phyloP scores from a whole-genome alignment of 1,139 yeast genomes.

The Lodderomyces elongisporus region DNA sequence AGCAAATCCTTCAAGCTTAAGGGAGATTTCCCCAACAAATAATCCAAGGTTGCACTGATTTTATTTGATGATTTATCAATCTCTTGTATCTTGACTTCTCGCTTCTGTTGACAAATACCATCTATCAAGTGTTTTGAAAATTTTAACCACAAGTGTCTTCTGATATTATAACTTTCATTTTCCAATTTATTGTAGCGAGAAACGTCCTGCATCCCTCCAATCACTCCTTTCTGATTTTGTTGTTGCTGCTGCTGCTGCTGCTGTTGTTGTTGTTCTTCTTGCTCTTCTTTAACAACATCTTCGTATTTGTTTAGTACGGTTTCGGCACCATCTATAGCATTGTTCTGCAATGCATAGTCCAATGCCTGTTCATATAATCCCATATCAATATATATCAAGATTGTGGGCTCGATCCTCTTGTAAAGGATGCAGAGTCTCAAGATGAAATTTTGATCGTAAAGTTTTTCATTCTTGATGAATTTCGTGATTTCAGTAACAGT shows the following conservation, averaged over 20 bases:
- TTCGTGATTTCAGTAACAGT: slow-evolving; percentile 29
- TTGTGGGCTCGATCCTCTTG: slow-evolving; percentile 58
- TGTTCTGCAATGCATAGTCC: slow-evolving; percentile 59
- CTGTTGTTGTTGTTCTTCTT: slow-evolving; percentile 7
- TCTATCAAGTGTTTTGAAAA: slow-evolving; percentile 59
- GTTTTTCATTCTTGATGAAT: slow-evolving; percentile 21
- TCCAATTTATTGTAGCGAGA: slow-evolving; percentile 26
- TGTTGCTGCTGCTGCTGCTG: slow-evolving; percentile 9
- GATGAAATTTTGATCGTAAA: slow-evolving; percentile 68
- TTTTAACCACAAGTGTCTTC: slow-evolving; percentile 71
- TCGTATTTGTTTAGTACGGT: slow-evolving; percentile 33
- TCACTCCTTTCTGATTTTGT: slow-evolving; percentile 12
- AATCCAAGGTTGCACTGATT: slow-evolving; percentile 21
- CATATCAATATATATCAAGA: slow-evolving; percentile 59
- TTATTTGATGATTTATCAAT: slow-evolving; percentile 12
- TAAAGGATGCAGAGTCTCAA: slow-evolving; percentile 66
- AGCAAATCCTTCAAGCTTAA: slow-evolving; percentile 75
- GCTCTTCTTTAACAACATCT: slow-evolving; percentile 17
- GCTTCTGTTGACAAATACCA: slow-evolving; percentile 26
- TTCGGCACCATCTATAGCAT: slow-evolving; percentile 54
- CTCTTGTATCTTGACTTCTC: slow-evolving; percentile 17
- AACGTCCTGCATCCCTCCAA: too few relatives aligned
- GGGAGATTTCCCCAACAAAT: slow-evolving; percentile 18
- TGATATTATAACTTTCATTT: slow-evolving; percentile 36
- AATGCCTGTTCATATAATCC: slow-evolving; percentile 78